phyloP scores from a whole-genome alignment of 495 filamentous ascomycete species.

The Evernia prunastri region DNA sequence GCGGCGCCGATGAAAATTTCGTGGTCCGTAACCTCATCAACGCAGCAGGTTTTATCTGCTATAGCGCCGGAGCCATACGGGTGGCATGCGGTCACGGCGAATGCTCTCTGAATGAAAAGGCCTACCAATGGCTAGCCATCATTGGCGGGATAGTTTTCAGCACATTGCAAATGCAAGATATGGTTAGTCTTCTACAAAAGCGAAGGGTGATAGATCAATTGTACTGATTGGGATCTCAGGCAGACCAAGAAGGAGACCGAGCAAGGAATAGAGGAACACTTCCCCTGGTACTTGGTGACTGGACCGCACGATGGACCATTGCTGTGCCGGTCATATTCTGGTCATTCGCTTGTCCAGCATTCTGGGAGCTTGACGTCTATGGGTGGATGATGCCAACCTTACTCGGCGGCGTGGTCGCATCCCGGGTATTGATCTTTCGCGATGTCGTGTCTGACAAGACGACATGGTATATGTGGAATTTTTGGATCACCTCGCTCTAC shows the following conservation, averaged over 20 bases:
- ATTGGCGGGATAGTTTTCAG: slow-evolving; percentile 40
- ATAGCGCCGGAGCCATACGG: slow-evolving; percentile 30
- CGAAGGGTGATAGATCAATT: neutral
- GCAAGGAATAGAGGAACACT: slow-evolving; percentile 38
- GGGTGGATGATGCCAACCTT: slow-evolving; percentile 17
- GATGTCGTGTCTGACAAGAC: slow-evolving; percentile 13
- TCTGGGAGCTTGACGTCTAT: slow-evolving; percentile 31
- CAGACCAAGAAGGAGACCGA: slow-evolving; percentile 42
- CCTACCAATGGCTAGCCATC: slow-evolving; percentile 39
- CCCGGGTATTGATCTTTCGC: slow-evolving; percentile 12
- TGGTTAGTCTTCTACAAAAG: slow-evolving; percentile 25
- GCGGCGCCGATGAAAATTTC: slow-evolving; percentile 40
- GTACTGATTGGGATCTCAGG: slow-evolving; percentile 2
- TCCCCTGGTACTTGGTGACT: slow-evolving; percentile 41
- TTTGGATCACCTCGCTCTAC: slow-evolving; percentile 23
- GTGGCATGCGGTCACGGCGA: slow-evolving; percentile 20
- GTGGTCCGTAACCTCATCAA: slow-evolving; percentile 42
- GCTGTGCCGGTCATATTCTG: slow-evolving; percentile 37
- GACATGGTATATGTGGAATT: slow-evolving; percentile 22
- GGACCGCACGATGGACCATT: slow-evolving; percentile 35
- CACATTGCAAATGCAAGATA: slow-evolving; percentile 49
- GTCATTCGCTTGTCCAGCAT: slow-evolving; percentile 35
- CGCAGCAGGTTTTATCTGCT: slow-evolving; percentile 35
- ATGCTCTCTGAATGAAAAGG: slow-evolving; percentile 22
- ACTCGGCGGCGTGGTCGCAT: slow-evolving; percentile 15